Percentiles rank a stretch among this genome's conserved stretches.
phyloP scores from a whole-genome alignment of 345 rosid genomes.

The Theobroma cacao region DNA sequence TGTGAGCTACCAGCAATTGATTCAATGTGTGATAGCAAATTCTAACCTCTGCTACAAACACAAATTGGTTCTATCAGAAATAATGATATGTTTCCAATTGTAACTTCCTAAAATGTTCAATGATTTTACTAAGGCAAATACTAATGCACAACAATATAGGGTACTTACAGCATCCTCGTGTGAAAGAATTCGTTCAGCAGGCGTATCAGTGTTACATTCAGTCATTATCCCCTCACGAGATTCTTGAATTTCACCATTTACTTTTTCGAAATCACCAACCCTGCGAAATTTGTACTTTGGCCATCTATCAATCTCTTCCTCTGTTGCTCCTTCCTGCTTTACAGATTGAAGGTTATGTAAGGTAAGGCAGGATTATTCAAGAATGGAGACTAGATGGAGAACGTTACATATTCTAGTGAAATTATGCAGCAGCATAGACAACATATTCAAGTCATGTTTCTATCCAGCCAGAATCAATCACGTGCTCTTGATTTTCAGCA shows the following conservation, averaged over 20 bases:
- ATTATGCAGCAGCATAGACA: background rate
- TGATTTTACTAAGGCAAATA: background rate
- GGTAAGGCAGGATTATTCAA: conserved; percentile 7
- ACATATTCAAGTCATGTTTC: background rate
- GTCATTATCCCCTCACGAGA: conserved; percentile 67
- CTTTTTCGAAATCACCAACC: conserved; percentile 41
- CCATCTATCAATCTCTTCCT: conserved; percentile 65
- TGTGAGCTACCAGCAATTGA: background rate
- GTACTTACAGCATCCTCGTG: conserved; percentile 77
- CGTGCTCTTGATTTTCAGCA: background rate
- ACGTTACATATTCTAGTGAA: too few relatives aligned
- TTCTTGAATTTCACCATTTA: conserved; percentile 46
- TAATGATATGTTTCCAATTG: too few relatives aligned
- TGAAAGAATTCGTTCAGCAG: conserved; percentile 51
- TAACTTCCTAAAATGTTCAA: background rate
- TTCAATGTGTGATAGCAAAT: background rate
- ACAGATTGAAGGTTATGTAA: background rate
- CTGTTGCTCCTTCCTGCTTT: conserved; percentile 82
- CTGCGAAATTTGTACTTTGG: conserved; percentile 59
- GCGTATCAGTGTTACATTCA: conserved; percentile 49
- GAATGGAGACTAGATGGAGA: background rate
- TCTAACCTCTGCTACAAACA: background rate
- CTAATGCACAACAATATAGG: background rate
- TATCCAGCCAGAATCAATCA: background rate
- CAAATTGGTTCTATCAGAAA: background rate